phyloP scores from a whole-genome alignment of 768 basidiomycete species.

The Galerina sulciceps region DNA sequence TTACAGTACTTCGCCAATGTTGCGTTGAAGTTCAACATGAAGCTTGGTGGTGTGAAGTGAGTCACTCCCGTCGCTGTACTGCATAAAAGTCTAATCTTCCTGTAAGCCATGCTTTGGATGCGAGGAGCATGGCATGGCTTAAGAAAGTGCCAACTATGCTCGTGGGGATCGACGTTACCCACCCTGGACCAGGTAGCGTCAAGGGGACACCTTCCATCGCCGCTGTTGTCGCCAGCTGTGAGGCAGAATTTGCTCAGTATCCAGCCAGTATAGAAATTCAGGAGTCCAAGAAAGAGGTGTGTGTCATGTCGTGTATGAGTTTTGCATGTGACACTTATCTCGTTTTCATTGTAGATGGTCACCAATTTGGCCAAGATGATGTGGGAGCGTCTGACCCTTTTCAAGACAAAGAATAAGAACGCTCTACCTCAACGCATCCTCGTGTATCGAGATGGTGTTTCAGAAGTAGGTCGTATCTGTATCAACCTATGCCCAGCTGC shows the following conservation, averaged over 20 bases:
- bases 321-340: not conserved
- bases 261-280: conserved; percentile 79
- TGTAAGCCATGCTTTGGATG: conserved; percentile 48
- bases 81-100: conserved; percentile 1
- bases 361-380: conserved; percentile 69
- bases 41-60: conserved; percentile 81
- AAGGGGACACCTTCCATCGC: conserved; percentile 82
- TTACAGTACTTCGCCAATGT: conserved; percentile 79
- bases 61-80: conserved; percentile 9
- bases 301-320: not conserved
- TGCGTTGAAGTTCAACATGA: conserved; percentile 82
- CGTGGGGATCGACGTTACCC: conserved; percentile 83
- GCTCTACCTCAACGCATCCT: conserved; percentile 68
- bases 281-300: conserved; percentile 78
- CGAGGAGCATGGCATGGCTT: conserved; percentile 63
- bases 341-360: conserved; percentile 64
- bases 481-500: not conserved
- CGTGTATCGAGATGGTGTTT: conserved; percentile 84
- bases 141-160: conserved; percentile 70
- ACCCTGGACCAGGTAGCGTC: conserved; percentile 77
- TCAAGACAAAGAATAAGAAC: conserved; percentile 43
- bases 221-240: conserved; percentile 82
- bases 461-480: conserved; percentile 54
- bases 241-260: conserved; percentile 66
- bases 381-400: conserved; percentile 62